A percentile compares a stretch with the other conserved stretches of the same genome.
Conservation (phyloP, 1,139 yeast species). For the Saccharomycopsis crataegensis region DNA sequence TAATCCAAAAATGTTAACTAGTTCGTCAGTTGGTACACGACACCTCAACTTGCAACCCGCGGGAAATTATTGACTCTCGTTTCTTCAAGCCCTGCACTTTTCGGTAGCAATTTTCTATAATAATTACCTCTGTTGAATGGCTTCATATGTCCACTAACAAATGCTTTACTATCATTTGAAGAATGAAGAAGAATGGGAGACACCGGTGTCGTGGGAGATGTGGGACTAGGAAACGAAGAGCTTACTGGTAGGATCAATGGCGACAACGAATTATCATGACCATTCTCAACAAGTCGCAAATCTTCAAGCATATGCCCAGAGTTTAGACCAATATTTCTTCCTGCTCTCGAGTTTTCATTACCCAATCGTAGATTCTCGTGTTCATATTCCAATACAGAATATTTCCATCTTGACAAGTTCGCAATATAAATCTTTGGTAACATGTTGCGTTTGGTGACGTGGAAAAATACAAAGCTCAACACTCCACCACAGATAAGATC, state of each 20-base stretch:
- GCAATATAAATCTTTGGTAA: conserved; percentile 42
- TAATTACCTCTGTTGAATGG: background rate
- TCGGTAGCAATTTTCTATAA: background rate
- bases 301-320: background rate
- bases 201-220: no score
- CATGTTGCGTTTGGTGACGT: conserved; percentile 32
- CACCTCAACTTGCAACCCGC: no score
- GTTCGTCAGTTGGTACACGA: no score
- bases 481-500: conserved; percentile 88
- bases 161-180: no score
- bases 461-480: conserved; percentile 65
- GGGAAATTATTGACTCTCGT: no score
- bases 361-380: background rate
- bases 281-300: background rate
- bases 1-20: no score
- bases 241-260: background rate
- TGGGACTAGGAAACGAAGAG: no score
- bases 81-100: background rate
- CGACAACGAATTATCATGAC: background rate
- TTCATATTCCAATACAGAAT: background rate
- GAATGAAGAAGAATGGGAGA: no score
- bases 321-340: background rate
- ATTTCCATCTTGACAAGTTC: background rate
- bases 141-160: background rate
- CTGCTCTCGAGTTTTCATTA: background rate